phyloP scores from a whole-genome alignment of 805 yeast genomes.

The Hanseniaspora lindneri region DNA sequence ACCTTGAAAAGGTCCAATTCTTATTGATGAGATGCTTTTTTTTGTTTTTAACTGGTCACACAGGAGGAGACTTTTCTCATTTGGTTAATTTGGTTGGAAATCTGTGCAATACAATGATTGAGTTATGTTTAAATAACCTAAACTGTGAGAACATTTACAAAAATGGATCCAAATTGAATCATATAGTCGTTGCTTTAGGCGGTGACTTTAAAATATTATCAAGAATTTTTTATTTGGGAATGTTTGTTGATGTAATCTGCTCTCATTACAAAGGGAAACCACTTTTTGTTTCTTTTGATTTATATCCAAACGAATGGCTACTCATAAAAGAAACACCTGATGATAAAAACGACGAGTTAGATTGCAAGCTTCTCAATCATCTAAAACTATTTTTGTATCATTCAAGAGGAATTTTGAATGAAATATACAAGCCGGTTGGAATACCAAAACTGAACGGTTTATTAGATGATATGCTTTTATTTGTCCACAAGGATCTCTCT shows the following conservation, averaged over 20 bases:
- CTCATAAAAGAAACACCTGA: constrained; percentile 1
- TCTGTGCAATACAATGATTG: constrained; percentile 19
- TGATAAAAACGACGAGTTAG: background rate
- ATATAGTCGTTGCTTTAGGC: constrained; percentile 8
- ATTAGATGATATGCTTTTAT: background rate
- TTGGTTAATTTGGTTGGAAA: constrained; percentile 17
- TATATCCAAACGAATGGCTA: constrained; percentile 16
- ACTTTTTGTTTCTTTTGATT: constrained; percentile 14
- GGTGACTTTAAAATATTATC: constrained; percentile 22
- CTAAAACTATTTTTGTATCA: constrained; percentile 10
- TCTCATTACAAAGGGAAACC: constrained; percentile 25
- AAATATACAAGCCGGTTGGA: constrained; percentile 11
- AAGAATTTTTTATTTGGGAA: constrained; percentile 24
- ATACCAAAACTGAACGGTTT: constrained; percentile 3
- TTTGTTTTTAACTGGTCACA: constrained; percentile 10
- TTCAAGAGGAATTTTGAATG: background rate
- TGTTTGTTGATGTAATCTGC: constrained; percentile 22
- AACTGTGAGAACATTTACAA: constrained; percentile 19
- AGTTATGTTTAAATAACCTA: constrained; percentile 22
- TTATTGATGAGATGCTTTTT: constrained; percentile 21
- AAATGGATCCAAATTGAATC: constrained; percentile 15
- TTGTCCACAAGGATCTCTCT: background rate
- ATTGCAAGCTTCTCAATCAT: background rate
- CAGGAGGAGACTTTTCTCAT: constrained; percentile 25
- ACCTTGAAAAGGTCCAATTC: constrained; percentile 25